Conservation (phyloP, 257 asterid species). For the Euphrasia confusa region DNA sequence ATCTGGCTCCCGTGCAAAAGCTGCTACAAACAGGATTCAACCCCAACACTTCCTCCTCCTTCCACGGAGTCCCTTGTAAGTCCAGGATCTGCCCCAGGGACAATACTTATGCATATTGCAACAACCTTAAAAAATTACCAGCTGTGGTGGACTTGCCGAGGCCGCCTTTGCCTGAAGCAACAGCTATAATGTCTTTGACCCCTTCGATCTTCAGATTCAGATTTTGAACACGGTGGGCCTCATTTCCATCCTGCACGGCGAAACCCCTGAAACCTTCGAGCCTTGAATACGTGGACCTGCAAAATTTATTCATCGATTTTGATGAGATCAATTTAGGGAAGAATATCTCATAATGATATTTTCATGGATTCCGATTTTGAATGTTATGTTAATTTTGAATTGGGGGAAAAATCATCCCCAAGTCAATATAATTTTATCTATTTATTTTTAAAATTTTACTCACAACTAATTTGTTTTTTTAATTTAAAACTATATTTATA, state of each 20-base stretch:
- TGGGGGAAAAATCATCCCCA: not conserved
- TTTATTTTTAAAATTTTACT: too few species aligned
- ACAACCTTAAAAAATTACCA: conserved; percentile 60
- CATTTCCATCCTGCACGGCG: conserved; percentile 49
- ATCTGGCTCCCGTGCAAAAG: too few species aligned
- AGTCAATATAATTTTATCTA: not conserved
- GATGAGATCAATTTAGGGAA: not conserved
- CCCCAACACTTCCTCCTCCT: too few species aligned
- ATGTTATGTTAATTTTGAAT: not conserved
- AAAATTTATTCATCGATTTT: conserved; percentile 15
- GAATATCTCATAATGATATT: not conserved
- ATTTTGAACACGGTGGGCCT: conserved; percentile 36
- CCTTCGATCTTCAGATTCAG: conserved; percentile 76
- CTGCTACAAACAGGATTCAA: too few species aligned
- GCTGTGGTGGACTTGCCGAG: conserved; percentile 98
- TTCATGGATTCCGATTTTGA: not conserved
- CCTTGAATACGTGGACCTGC: conserved; percentile 21
- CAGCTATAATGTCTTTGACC: conserved; percentile 76
- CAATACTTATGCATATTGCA: too few species aligned
- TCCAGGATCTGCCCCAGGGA: too few species aligned
- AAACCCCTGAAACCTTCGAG: conserved; percentile 46
- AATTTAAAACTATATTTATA: too few species aligned
- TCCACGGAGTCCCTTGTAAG: too few species aligned
- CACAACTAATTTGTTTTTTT: too few species aligned
- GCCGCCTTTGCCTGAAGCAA: conserved; percentile 99